Conservation (phyloP, 352 stramenopile genomes). For the Phytophthora chlamydospora region DNA sequence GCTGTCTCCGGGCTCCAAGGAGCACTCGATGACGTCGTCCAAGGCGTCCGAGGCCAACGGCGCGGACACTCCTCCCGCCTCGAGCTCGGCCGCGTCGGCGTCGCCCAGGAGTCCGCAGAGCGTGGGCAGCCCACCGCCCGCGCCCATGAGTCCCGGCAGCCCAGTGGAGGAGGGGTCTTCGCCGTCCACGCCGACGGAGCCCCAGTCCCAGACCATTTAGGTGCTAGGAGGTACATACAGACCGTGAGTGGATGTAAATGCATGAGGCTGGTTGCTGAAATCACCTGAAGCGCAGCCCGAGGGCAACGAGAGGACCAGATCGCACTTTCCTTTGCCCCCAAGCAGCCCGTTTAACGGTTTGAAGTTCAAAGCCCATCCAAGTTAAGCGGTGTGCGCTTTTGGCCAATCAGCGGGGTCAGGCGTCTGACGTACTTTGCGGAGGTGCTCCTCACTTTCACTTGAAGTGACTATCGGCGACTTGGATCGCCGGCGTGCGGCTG, state of each 20-base stretch:
- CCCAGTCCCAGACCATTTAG: constrained; percentile 50
- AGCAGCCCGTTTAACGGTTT: constrained; percentile 17
- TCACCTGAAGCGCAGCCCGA: constrained; percentile 4
- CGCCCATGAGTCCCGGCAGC: constrained; percentile 36
- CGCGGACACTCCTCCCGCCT: constrained; percentile 42
- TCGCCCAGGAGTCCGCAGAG: constrained; percentile 48
- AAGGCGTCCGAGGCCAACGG: constrained; percentile 41
- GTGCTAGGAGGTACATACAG: constrained; percentile 30
- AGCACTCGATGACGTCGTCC: constrained; percentile 41
- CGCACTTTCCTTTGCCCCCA: background rate
- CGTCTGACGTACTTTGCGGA: constrained; percentile 29
- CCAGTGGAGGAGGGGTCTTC: constrained; percentile 13
- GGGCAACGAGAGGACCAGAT: background rate
- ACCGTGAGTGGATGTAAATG: constrained; percentile 37
- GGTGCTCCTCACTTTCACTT: constrained; percentile 5
- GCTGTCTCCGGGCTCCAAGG: constrained; percentile 45
- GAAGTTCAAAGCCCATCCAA: constrained; percentile 16
- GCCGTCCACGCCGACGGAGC: constrained; percentile 31
- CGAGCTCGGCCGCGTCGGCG: constrained; percentile 42
- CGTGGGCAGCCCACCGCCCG: constrained; percentile 36
- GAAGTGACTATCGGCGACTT: background rate
- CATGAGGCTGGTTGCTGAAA: constrained; percentile 26
- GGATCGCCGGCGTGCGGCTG: constrained; percentile 20
- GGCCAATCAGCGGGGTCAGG: background rate
- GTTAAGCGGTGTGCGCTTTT: background rate